Evolutionary conservation across 2,329 filamentous ascomycete species (phyloP).

Genomic region (Ceratocystis lukuohia): DNA sequence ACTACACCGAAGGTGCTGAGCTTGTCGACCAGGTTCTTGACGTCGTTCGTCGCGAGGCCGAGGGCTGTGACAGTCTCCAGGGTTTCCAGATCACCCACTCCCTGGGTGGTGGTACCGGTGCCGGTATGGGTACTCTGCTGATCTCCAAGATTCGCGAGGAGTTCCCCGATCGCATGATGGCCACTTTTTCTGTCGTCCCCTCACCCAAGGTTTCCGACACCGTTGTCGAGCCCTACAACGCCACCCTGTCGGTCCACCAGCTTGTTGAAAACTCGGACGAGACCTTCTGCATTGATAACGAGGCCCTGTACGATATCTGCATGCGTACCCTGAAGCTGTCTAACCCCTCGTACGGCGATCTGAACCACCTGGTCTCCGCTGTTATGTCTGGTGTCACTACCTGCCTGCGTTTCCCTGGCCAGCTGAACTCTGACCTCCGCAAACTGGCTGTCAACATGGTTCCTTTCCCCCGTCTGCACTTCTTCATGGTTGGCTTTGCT

Average conservation of each 20-base stretch:
- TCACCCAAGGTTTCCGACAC: slow-evolving; percentile 99
- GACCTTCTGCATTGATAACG: slow-evolving; percentile 99
- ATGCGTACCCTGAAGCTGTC: slow-evolving; percentile 98
- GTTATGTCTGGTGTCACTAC: slow-evolving; percentile 99
- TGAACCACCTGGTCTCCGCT: slow-evolving; percentile 98
- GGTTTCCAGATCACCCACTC: slow-evolving; percentile 99
- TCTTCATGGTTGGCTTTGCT: slow-evolving; percentile 99
- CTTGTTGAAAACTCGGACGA: slow-evolving; percentile 99
- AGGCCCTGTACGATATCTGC: slow-evolving; percentile 99
- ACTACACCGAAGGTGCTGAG: slow-evolving; percentile 99
- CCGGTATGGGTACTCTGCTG: slow-evolving; percentile 98
- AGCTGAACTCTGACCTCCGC: slow-evolving; percentile 99
- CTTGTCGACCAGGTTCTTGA: slow-evolving; percentile 96
- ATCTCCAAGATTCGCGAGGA: slow-evolving; percentile 99
- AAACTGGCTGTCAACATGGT: slow-evolving; percentile 99
- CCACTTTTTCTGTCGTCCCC: slow-evolving; percentile 96
- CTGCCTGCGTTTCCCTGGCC: slow-evolving; percentile 96
- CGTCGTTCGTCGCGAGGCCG: slow-evolving; percentile 95
- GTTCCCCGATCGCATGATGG: slow-evolving; percentile 99
- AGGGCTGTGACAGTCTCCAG: slow-evolving; percentile 98
- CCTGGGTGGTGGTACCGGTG: slow-evolving; percentile 98
- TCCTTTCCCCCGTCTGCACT: slow-evolving; percentile 99
- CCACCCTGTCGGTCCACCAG: slow-evolving; percentile 96
- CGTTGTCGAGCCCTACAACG: slow-evolving; percentile 99
- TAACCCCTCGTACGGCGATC: slow-evolving; percentile 95